Conservation (phyloP, 768 basidiomycete genomes). For the Boletus insuetus region DNA sequence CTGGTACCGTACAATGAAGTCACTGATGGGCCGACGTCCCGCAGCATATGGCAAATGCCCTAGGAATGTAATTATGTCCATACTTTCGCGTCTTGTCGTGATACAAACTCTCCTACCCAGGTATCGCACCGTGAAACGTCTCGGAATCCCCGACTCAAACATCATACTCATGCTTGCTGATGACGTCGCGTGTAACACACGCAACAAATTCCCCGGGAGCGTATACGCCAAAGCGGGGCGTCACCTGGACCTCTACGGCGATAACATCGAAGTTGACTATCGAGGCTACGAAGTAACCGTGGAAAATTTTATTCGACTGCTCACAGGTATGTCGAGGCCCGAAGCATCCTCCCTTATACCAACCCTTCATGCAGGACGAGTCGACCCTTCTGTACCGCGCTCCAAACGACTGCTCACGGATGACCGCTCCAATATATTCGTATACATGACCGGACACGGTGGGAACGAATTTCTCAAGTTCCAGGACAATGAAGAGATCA, state of each 20-base stretch:
- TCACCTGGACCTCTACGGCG: constrained; percentile 87
- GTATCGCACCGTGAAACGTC: constrained; percentile 97
- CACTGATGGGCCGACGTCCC: not conserved
- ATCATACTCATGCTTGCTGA: constrained; percentile 99
- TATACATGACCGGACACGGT: constrained; percentile 98
- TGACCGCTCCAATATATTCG: constrained; percentile 87
- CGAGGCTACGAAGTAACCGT: constrained; percentile 97
- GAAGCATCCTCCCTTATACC: not conserved
- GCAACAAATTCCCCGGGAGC: constrained; percentile 88
- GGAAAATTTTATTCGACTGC: constrained; percentile 88
- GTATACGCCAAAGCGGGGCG: constrained; percentile 89
- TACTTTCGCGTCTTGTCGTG: not conserved
- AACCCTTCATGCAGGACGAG: constrained; percentile 57
- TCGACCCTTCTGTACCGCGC: constrained; percentile 80
- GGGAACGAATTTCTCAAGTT: constrained; percentile 99
- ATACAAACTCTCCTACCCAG: constrained; percentile 37
- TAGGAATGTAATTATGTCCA: constrained; percentile 77
- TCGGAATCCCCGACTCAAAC: constrained; percentile 97
- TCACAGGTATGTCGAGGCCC: constrained; percentile 68
- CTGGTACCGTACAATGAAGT: not conserved
- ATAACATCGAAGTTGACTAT: constrained; percentile 97
- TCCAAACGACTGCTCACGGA: constrained; percentile 92
- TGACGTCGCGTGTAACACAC: constrained; percentile 89
- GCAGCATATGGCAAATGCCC: constrained; percentile 98
- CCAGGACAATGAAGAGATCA: constrained; percentile 98